A percentile compares a stretch with the other conserved stretches of the same genome.
Evolutionary conservation across 192 early-diverging fungal genomes (phyloP).

Genomic region (Linnemannia elongata): DNA sequence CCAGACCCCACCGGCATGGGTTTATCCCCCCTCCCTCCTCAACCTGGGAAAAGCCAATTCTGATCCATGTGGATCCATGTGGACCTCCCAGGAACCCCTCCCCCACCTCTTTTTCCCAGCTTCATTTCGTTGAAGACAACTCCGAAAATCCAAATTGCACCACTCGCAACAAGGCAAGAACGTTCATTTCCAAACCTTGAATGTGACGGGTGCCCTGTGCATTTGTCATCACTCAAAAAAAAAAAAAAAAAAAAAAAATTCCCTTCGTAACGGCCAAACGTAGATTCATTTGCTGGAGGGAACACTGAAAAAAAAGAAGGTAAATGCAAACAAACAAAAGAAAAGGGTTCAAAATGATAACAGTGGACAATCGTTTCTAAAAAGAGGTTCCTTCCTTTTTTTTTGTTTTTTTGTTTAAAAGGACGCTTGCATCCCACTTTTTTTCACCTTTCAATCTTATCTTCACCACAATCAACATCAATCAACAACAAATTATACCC

Average conservation of each 20-base stretch:
- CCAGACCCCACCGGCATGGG: no score
- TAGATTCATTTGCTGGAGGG: no score
- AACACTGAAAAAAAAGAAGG: no score
- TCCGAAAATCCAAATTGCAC: neutral
- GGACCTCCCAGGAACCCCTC: neutral
- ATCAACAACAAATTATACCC: neutral
- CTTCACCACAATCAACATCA: neutral
- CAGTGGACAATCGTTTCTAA: neutral
- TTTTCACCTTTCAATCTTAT: neutral
- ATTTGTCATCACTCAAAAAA: neutral
- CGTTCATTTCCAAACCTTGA: neutral
- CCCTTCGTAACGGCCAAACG: neutral
- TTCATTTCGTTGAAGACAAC: neutral
- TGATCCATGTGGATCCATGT: neutral
- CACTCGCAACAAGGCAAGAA: neutral
- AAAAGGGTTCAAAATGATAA: neutral
- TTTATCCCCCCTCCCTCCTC: neutral
- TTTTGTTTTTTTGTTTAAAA: neutral
- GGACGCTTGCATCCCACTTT: neutral
- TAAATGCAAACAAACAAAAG: neutral
- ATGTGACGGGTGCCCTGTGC: conserved; percentile 10
- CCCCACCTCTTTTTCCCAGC: no score
- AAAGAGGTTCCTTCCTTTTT: neutral
- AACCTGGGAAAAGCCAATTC: neutral
- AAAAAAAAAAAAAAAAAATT: neutral